Percentiles rank a stretch among this genome's conserved stretches.
phyloP scores from a whole-genome alignment of 305 asterid species.

The Fraxinus angustifolia region DNA sequence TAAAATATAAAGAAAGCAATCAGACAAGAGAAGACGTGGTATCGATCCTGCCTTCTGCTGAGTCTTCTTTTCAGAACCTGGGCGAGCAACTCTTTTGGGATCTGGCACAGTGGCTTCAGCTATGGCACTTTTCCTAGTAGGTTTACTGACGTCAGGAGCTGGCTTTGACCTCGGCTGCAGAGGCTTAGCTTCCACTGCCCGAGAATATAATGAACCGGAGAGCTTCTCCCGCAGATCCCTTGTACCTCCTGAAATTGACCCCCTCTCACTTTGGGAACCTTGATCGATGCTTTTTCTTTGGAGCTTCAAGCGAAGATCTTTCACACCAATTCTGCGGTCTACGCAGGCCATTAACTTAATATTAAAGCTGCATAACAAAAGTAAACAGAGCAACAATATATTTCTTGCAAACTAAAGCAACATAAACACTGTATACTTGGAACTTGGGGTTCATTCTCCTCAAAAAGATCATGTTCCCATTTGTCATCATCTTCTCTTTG shows the following conservation, averaged over 20 bases:
- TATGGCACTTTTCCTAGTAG: constrained; percentile 58
- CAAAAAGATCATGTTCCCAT: constrained; percentile 91
- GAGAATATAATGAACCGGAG: constrained; percentile 61
- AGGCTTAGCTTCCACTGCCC: constrained; percentile 43
- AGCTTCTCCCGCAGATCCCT: constrained; percentile 96
- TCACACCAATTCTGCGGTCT: constrained; percentile 63
- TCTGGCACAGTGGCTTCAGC: constrained; percentile 56
- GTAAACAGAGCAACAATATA: constrained; percentile 10
- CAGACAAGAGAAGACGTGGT: constrained; percentile 6
- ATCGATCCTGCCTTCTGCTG: constrained; percentile 53
- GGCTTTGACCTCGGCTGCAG: constrained; percentile 46
- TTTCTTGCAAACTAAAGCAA: constrained; percentile 18
- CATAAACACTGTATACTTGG: constrained; percentile 46
- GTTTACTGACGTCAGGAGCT: constrained; percentile 56
- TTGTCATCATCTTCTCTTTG: constrained; percentile 87
- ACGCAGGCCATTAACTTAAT: constrained; percentile 24
- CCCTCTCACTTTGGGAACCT: constrained; percentile 45
- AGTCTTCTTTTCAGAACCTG: constrained; percentile 58
- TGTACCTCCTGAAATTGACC: constrained; percentile 58
- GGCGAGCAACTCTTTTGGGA: constrained; percentile 40
- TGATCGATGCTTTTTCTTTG: constrained; percentile 67
- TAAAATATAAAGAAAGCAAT: not conserved
- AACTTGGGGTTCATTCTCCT: constrained; percentile 37
- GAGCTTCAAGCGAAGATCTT: constrained; percentile 93
- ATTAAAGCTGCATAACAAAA: constrained; percentile 14